Evolutionary conservation across 495 filamentous ascomycete genomes (phyloP), one percentile per base, ranked within the genome.

Genomic region (Tetracladium marchalianum): DNA sequence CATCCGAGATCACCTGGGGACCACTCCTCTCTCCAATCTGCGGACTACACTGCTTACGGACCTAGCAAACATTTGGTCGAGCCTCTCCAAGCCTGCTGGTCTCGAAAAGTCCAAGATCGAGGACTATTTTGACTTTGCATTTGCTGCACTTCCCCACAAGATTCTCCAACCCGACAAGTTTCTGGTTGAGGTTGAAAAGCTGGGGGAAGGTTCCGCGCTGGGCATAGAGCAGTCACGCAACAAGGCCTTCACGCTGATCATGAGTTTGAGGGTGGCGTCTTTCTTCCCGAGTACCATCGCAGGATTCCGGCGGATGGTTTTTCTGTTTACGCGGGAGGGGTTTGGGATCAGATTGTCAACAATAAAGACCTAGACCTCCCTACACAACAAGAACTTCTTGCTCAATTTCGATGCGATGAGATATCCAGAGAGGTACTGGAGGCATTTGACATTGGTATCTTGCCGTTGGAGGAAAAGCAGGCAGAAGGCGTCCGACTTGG

Each of bases 111-210:
- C 90, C 0, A 78, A 77, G 41, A 95, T 96, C 44, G 84, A 87
- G 44, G 90, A 98, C 53, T 97, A 97, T 65, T 98, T 98, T 57
- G 92, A 98, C 65, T 96, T 97, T 63, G 87, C 90, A 52, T 98
- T 98, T 57, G 85, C 87, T 41, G 87, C 92, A 7, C 74, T 98
- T 16, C 93, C 92, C 15, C 92, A 98, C 66, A 98, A 98, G 69
- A 84, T 94, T 35, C 77, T 96, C 45, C 90, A 97, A 58, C 87
- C 89, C 7, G 87, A 95, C n/a, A 83, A 85, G 59, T 98, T 98
- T 57, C 69, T 85, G 17, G 62, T 74, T 13, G 90, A 94, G 56
- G 80, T 88, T 4, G 75, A 81, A 53, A 87, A 82, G 54, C 74
- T 98, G 10, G 80, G 86, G 74, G 75, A 19, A 77, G 92, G 22